Percentiles rank a stretch among this genome's conserved stretches.
Conservation (phyloP, 345 rosid species). For the Brassica rapa region DNA sequence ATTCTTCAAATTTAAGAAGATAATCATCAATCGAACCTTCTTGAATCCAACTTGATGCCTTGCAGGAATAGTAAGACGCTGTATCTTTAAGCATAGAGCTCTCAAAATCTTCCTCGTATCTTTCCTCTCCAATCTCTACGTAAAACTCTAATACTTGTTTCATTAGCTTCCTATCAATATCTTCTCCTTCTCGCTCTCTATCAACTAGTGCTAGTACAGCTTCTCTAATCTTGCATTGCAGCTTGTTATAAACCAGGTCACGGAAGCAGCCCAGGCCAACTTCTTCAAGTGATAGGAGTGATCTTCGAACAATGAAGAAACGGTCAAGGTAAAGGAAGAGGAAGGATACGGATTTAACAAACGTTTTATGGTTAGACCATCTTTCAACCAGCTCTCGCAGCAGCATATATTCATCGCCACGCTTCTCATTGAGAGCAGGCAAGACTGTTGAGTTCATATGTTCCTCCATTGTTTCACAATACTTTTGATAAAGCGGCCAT, state of each 20-base stretch:
- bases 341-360: neutral
- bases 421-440: conserved; percentile 67
- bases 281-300: conserved; percentile 66
- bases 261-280: conserved; percentile 78
- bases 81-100: neutral
- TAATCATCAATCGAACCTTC: conserved; percentile 76
- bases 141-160: neutral
- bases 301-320: conserved; percentile 59
- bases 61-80: neutral
- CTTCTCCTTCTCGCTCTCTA: neutral
- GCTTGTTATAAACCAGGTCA: conserved; percentile 62
- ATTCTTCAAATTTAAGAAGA: conserved; percentile 88
- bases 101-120: neutral
- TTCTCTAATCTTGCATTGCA: conserved; percentile 55
- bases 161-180: neutral
- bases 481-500: conserved; percentile 78
- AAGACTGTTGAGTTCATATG: conserved; percentile 60
- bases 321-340: conserved; percentile 71
- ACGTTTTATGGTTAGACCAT: conserved; percentile 73
- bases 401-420: conserved; percentile 67
- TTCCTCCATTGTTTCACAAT: conserved; percentile 59
- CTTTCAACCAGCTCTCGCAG: conserved; percentile 75
- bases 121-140: neutral
- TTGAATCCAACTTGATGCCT: neutral
- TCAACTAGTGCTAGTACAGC: conserved; percentile 30